Evolutionary conservation across 2,329 filamentous ascomycete species (phyloP).

Genomic region (Zymoseptoria tritici): DNA sequence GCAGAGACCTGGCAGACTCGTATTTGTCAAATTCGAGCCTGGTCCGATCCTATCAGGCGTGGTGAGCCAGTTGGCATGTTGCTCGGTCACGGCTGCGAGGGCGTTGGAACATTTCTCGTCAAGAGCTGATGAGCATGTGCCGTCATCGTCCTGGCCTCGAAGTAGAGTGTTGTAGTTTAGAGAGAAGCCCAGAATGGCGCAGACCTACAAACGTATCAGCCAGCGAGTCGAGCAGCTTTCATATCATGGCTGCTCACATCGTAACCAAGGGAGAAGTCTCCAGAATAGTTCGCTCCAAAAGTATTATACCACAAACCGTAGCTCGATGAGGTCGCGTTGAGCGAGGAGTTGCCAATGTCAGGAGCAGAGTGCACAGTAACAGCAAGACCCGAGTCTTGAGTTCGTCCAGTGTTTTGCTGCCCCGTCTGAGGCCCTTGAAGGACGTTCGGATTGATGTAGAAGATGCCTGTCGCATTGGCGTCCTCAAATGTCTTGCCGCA

Average conservation of each 20-base stretch:
- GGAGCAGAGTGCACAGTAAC: not conserved
- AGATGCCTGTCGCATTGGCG: constrained; percentile 6
- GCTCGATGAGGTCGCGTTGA: constrained; percentile 1
- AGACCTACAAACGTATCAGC: not conserved
- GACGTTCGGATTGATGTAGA: constrained; percentile 7
- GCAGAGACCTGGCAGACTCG: constrained; percentile 5
- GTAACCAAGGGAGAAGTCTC: constrained; percentile 6
- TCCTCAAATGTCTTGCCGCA: constrained; percentile 10
- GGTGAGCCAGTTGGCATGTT: constrained; percentile 8
- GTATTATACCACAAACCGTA: constrained; percentile 9
- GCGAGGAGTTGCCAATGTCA: not conserved
- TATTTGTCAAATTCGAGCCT: constrained; percentile 7
- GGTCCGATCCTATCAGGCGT: constrained; percentile 1
- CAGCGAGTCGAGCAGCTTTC: not conserved
- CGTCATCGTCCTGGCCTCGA: constrained; percentile 7
- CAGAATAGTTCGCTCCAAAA: constrained; percentile 9
- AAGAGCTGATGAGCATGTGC: constrained; percentile 6
- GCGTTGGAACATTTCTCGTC: constrained; percentile 5
- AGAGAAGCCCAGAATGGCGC: constrained; percentile 4
- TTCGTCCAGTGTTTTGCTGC: constrained; percentile 4
- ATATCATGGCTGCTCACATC: constrained; percentile 1
- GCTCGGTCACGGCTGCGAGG: not conserved
- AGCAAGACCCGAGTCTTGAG: constrained; percentile 1
- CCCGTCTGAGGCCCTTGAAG: constrained; percentile 5
- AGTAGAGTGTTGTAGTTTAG: constrained; percentile 10